Conservation (phyloP, 2,329 filamentous ascomycete species). For the Clonostachys byssicola region DNA sequence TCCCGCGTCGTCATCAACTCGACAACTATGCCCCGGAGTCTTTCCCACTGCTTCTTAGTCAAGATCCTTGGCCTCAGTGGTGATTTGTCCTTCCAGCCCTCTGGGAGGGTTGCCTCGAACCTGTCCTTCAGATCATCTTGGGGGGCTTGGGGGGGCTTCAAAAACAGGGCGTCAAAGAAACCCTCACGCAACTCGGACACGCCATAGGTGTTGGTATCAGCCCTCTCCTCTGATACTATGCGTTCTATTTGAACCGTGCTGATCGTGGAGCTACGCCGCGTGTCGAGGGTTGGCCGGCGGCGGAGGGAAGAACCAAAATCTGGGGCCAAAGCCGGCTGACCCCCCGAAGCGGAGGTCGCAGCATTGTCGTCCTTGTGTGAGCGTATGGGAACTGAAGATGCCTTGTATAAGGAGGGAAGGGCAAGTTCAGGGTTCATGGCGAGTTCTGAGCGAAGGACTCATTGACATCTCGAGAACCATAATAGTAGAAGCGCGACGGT, state of each 20-base stretch:
- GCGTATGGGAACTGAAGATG: too few relatives aligned
- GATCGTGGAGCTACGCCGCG: conserved; percentile 16
- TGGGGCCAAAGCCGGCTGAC: too few relatives aligned
- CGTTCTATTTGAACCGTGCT: conserved; percentile 25
- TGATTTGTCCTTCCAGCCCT: conserved; percentile 35
- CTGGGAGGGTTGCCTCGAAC: conserved; percentile 39
- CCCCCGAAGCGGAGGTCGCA: too few relatives aligned
- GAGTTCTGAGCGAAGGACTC: too few relatives aligned
- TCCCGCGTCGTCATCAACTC: conserved; percentile 41
- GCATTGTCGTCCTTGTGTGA: too few relatives aligned
- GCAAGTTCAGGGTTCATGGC: too few relatives aligned
- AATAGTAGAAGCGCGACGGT: too few relatives aligned
- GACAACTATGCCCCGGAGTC: conserved; percentile 19
- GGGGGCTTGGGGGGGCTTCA: conserved; percentile 26
- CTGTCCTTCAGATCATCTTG: conserved; percentile 27
- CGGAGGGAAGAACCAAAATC: neutral
- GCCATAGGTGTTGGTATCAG: conserved; percentile 34
- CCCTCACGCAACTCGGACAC: conserved; percentile 37
- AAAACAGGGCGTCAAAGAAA: conserved; percentile 43
- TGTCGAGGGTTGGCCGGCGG: conserved; percentile 4
- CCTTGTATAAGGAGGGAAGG: too few relatives aligned
- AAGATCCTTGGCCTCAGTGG: conserved; percentile 42
- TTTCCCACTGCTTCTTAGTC: conserved; percentile 28
- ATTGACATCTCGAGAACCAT: too few relatives aligned
- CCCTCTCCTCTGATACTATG: conserved; percentile 23